Evolutionary conservation across 2,329 filamentous ascomycete genomes (phyloP).

Genomic region (Exophiala lecanii-corni): DNA sequence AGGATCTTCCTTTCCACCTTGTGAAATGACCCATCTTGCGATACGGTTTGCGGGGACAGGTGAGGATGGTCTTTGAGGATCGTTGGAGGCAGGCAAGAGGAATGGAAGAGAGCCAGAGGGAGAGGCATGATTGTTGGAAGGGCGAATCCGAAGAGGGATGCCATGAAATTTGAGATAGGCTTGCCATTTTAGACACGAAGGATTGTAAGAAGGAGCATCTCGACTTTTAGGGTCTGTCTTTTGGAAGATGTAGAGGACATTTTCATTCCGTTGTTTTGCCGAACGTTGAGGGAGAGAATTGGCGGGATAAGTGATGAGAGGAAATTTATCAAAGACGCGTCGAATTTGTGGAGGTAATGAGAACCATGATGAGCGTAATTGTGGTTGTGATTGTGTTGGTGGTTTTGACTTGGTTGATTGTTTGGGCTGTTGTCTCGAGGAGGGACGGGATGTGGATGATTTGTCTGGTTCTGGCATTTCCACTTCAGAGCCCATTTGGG

Average conservation of each 20-base stretch:
- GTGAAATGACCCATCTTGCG: slow-evolving; percentile 57
- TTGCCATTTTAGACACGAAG: slow-evolving; percentile 95
- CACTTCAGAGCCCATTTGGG: not conserved
- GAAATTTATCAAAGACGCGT: slow-evolving; percentile 77
- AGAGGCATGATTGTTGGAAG: slow-evolving; percentile 90
- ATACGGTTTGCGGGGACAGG: slow-evolving; percentile 63
- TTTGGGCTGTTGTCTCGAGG: not conserved
- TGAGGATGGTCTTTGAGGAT: slow-evolving; percentile 26
- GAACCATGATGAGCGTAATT: slow-evolving; percentile 27
- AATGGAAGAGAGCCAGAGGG: slow-evolving; percentile 86
- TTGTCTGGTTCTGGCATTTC: not conserved
- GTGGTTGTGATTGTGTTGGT: slow-evolving; percentile 2
- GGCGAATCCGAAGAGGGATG: slow-evolving; percentile 60
- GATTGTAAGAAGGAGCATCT: slow-evolving; percentile 75
- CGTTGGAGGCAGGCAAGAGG: slow-evolving; percentile 55
- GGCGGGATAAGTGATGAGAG: slow-evolving; percentile 67
- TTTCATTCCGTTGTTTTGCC: slow-evolving; percentile 43
- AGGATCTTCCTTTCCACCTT: slow-evolving; percentile 44
- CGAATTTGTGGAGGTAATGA: slow-evolving; percentile 66
- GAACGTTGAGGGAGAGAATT: slow-evolving; percentile 68
- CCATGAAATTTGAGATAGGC: slow-evolving; percentile 75
- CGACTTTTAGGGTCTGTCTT: slow-evolving; percentile 54
- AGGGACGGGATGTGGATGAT: not conserved
- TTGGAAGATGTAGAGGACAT: slow-evolving; percentile 73
- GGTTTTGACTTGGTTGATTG: not conserved